These are phyloP conservation scores for Ogataea dorogensis DNA, from an alignment of 805 yeast genomes.

Conservation along the genomic window DNA sequence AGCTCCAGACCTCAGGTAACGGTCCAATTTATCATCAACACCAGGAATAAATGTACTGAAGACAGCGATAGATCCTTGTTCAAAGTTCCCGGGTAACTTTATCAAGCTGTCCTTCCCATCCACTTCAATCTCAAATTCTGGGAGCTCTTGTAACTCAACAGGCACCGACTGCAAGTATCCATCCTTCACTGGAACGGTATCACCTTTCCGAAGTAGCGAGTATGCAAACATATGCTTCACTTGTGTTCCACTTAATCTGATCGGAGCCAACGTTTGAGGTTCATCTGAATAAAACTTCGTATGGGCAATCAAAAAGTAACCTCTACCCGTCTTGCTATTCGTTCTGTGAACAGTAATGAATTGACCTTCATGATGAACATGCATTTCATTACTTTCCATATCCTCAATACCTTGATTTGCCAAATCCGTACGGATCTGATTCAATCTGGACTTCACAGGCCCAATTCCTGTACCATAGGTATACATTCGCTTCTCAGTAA, in stretches of 20 bases:
- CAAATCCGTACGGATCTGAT: constrained; percentile 55
- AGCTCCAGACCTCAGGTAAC: constrained; percentile 71
- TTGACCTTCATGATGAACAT: constrained; percentile 91
- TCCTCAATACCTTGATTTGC: constrained; percentile 59
- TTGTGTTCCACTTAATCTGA: constrained; percentile 56
- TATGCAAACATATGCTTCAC: constrained; percentile 60
- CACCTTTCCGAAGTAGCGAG: constrained; percentile 53
- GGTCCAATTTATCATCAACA: constrained; percentile 64
- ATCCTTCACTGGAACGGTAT: constrained; percentile 42
- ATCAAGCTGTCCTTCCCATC: constrained; percentile 50
- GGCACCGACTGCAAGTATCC: constrained; percentile 61
- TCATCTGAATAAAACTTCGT: constrained; percentile 61
- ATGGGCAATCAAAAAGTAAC: constrained; percentile 86
- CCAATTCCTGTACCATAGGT: constrained; percentile 66
- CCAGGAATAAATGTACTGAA: constrained; percentile 67
- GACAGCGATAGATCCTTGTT: constrained; percentile 89
- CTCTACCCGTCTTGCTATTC: constrained; percentile 80
- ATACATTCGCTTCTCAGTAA: constrained; percentile 68
- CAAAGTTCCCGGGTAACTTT: constrained; percentile 60
- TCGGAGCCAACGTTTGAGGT: constrained; percentile 57
- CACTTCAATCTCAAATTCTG: constrained; percentile 46
- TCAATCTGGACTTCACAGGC: constrained; percentile 59
- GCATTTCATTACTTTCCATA: constrained; percentile 71
- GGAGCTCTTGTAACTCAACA: constrained; percentile 53
- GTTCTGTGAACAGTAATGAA: constrained; percentile 86